Evolutionary conservation across 345 rosid genomes (phyloP).

Genomic region (Lepidium sativum): DNA sequence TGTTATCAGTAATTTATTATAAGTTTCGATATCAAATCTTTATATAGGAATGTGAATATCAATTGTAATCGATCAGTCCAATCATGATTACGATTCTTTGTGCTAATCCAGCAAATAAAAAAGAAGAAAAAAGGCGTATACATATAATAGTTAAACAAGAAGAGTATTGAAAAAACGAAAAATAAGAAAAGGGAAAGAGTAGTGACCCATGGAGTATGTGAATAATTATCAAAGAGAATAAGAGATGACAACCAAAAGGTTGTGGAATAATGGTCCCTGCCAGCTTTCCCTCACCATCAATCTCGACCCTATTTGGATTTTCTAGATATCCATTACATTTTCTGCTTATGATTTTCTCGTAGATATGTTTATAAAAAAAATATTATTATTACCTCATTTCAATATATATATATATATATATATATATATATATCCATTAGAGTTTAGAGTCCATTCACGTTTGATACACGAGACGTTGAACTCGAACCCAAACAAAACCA

Average conservation of each 20-base stretch:
- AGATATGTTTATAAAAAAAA: not conserved
- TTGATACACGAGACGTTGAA: not conserved
- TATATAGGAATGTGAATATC: not conserved
- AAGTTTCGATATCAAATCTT: not conserved
- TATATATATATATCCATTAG: too few species aligned
- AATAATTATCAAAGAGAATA: constrained; percentile 29
- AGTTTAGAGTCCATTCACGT: too few species aligned
- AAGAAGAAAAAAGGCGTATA: not conserved
- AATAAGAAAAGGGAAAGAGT: constrained; percentile 7
- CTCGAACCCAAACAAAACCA: too few species aligned
- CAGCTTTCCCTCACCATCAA: constrained; percentile 30
- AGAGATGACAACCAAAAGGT: constrained; percentile 36
- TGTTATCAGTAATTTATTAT: not conserved
- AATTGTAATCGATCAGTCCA: constrained; percentile 1
- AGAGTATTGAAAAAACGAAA: not conserved
- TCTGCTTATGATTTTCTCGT: not conserved
- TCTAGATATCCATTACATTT: constrained; percentile 12
- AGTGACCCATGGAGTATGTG: constrained; percentile 25
- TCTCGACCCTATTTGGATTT: constrained; percentile 23
- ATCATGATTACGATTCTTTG: constrained; percentile 16
- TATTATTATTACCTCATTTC: not conserved
- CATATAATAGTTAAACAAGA: not conserved
- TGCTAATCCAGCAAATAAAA: constrained; percentile 24
- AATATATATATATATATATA: not conserved
- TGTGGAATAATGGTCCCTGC: constrained; percentile 35